Conservation (phyloP, 225 moss, liverwort and hornwort species). For the Antitrichia curtipendula region DNA sequence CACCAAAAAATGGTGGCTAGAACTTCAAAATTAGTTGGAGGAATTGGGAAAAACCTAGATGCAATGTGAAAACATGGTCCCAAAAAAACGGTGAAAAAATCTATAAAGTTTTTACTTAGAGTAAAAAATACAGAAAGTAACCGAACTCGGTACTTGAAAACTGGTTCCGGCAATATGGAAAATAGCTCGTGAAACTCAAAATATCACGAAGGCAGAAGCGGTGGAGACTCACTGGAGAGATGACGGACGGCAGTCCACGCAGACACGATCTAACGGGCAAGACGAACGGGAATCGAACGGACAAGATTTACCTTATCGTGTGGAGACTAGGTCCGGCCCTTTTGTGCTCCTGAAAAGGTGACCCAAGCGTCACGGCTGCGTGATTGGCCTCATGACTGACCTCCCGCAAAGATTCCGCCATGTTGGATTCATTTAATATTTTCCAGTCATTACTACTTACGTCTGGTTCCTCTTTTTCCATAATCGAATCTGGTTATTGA, state of each 20-base stretch:
- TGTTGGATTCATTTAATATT: not conserved
- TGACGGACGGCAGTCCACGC: not conserved
- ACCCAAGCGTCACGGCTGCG: not conserved
- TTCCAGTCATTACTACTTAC: not conserved
- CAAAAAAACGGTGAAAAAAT: too few species aligned
- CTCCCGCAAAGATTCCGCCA: not conserved
- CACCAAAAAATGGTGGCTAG: too few species aligned
- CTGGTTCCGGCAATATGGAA: too few species aligned
- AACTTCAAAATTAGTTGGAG: too few species aligned
- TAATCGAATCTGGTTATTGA: too few species aligned
- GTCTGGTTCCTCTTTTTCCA: not conserved
- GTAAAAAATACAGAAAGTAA: too few species aligned
- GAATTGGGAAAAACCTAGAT: too few species aligned
- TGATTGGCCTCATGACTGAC: not conserved
- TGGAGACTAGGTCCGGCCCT: not conserved
- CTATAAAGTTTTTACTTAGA: too few species aligned
- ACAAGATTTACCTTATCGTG: not conserved
- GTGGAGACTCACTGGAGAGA: not conserved
- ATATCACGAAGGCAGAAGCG: not conserved
- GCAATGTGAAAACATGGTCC: too few species aligned
- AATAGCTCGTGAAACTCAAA: too few species aligned
- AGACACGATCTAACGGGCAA: not conserved
- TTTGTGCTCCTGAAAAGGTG: not conserved
- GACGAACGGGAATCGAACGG: not conserved
- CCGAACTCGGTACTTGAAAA: too few species aligned